phyloP scores from a whole-genome alignment of 805 yeast genomes.

The Ogataea allantospora region DNA sequence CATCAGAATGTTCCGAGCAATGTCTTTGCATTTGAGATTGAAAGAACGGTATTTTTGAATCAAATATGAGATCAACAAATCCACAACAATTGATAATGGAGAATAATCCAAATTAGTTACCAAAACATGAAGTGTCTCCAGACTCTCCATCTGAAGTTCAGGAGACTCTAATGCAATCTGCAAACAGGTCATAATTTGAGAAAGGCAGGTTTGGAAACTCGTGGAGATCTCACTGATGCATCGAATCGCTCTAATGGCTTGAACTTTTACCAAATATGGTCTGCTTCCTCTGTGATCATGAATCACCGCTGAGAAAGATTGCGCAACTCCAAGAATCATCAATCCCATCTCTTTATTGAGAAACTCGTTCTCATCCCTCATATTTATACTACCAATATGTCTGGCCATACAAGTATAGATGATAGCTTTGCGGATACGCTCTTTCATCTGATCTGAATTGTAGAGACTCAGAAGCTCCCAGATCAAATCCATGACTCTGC shows the following conservation, averaged over 20 bases:
- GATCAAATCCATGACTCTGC: slow-evolving; percentile 27
- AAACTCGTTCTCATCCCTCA: slow-evolving; percentile 31
- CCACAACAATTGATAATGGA: slow-evolving; percentile 64
- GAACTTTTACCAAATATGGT: slow-evolving; percentile 68
- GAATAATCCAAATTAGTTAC: slow-evolving; percentile 54
- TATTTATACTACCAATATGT: slow-evolving; percentile 20
- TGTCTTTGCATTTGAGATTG: slow-evolving; percentile 43
- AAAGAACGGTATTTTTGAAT: slow-evolving; percentile 65
- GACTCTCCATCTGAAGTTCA: slow-evolving; percentile 57
- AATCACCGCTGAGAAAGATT: slow-evolving; percentile 74
- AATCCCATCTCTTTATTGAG: slow-evolving; percentile 48
- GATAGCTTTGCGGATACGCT: slow-evolving; percentile 43
- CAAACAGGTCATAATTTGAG: slow-evolving; percentile 83
- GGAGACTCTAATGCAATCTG: slow-evolving; percentile 72
- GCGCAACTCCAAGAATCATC: slow-evolving; percentile 71
- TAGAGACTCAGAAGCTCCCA: slow-evolving; percentile 47
- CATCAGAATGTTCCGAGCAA: slow-evolving; percentile 53
- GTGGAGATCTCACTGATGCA: slow-evolving; percentile 54
- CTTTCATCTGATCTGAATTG: slow-evolving; percentile 27
- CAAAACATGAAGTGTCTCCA: slow-evolving; percentile 67
- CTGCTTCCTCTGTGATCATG: slow-evolving; percentile 70
- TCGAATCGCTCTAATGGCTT: slow-evolving; percentile 71
- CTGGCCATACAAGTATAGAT: slow-evolving; percentile 25
- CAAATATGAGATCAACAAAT: slow-evolving; percentile 69
- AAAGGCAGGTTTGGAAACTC: slow-evolving; percentile 53